Evolutionary conservation across 2,329 filamentous ascomycete species (phyloP).

Genomic region (Apiospora sp.): DNA sequence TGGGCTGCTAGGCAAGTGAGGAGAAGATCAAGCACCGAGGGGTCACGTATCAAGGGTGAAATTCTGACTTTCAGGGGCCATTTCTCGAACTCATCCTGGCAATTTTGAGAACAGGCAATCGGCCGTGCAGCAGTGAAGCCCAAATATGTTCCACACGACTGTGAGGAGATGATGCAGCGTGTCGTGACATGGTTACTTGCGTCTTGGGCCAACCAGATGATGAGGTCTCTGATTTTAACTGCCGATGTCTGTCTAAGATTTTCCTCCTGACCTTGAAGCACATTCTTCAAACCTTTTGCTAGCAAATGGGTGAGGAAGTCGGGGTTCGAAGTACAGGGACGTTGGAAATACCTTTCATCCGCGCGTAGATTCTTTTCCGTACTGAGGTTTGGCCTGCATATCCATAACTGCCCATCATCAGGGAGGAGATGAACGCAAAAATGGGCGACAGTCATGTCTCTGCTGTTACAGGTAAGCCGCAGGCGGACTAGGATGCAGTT

Average conservation of each 20-base stretch:
- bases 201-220: background rate
- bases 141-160: background rate
- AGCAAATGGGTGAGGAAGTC: too few species aligned
- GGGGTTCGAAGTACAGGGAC: background rate
- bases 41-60: background rate
- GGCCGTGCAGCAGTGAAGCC: background rate
- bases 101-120: background rate
- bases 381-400: too few species aligned
- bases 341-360: too few species aligned
- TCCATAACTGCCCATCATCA: too few species aligned
- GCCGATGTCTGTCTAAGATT: background rate
- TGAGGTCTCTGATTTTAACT: background rate
- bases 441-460: background rate
- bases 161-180: background rate
- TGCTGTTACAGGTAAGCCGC: background rate
- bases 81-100: background rate
- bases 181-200: background rate
- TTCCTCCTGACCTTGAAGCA: background rate
- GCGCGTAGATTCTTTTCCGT: background rate
- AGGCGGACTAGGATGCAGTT: background rate
- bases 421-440: background rate
- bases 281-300: too few species aligned
- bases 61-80: background rate
- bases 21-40: background rate
- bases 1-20: background rate